A percentile compares a stretch with the other conserved stretches of the same genome.
phyloP scores from a whole-genome alignment of 2,329 filamentous ascomycete genomes.

The Diplodia mutila region DNA sequence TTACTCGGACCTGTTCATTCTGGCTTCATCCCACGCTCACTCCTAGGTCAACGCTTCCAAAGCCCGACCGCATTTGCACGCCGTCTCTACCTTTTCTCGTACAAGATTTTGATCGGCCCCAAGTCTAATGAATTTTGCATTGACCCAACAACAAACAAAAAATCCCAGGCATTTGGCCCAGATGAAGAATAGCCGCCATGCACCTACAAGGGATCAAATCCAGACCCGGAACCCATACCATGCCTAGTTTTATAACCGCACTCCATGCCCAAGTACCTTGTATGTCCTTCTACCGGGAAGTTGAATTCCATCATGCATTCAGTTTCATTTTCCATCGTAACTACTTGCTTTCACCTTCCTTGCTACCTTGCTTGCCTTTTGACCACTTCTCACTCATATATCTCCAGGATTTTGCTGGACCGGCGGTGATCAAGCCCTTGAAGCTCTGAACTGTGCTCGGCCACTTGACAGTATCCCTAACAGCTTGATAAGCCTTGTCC shows the following conservation, averaged over 20 bases:
- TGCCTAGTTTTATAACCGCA: not conserved
- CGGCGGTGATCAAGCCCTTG: constrained; percentile 82
- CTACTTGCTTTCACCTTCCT: constrained; percentile 18
- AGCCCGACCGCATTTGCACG: not conserved
- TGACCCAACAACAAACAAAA: not conserved
- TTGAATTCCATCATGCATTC: not conserved
- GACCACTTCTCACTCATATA: constrained; percentile 79
- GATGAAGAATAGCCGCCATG: not conserved
- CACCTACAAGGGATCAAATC: not conserved
- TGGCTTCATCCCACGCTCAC: not conserved
- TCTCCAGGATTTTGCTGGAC: constrained; percentile 67
- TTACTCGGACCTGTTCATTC: not conserved
- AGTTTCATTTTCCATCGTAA: not conserved
- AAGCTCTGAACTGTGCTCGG: constrained; percentile 85
- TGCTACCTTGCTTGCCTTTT: constrained; percentile 38
- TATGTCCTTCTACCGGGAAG: not conserved
- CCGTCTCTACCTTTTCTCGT: not conserved
- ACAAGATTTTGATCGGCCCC: not conserved
- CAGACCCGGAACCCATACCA: not conserved
- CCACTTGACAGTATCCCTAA: constrained; percentile 89
- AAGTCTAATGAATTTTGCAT: constrained; percentile 6
- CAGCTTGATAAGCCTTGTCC: constrained; percentile 71
- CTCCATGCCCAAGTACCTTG: not conserved
- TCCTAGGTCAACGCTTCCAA: not conserved
- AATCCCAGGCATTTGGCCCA: not conserved